These are phyloP conservation scores for Penicillium hesseltinei DNA, from an alignment of 2,329 filamentous ascomycete species.

Conservation along the genomic window DNA sequence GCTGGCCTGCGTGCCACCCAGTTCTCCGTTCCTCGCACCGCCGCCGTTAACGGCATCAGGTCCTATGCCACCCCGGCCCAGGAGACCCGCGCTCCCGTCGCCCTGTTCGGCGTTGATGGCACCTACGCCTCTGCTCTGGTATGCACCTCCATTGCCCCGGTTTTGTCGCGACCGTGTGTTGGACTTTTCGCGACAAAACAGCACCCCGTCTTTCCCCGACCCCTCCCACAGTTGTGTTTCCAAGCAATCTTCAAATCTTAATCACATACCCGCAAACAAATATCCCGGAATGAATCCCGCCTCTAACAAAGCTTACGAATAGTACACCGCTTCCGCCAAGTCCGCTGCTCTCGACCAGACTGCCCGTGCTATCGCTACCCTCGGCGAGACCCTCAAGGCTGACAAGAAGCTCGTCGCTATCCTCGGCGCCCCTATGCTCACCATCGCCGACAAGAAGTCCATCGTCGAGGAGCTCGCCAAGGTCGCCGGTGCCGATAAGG, in stretches of 20 bases:
- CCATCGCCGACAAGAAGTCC: conserved; percentile 73
- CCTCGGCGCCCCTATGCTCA: conserved; percentile 77
- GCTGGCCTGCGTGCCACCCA: conserved; percentile 56
- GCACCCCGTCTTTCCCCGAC: conserved; percentile 16
- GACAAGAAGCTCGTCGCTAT: conserved; percentile 77
- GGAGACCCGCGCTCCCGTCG: conserved; percentile 77
- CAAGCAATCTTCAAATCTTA: conserved; percentile 10
- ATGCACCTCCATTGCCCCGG: conserved; percentile 46
- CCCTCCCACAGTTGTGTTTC: conserved; percentile 14
- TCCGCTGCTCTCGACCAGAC: conserved; percentile 79
- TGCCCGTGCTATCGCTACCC: conserved; percentile 71
- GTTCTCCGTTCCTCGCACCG: conserved; percentile 42
- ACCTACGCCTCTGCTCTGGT: conserved; percentile 99
- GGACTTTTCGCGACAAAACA: conserved; percentile 7
- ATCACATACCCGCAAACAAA: background rate
- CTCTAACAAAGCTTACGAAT: conserved; percentile 10
- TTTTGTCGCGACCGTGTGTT: conserved; percentile 4
- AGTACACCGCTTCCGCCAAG: conserved; percentile 98
- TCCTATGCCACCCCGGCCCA: conserved; percentile 70
- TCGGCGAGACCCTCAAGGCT: conserved; percentile 71
- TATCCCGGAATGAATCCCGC: background rate
- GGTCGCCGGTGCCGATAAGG: conserved; percentile 69
- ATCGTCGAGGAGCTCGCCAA: conserved; percentile 88
- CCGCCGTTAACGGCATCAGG: conserved; percentile 55
- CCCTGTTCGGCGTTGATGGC: conserved; percentile 93